Evolutionary conservation across 805 yeast genomes (phyloP).

Genomic region (Cyberlindnera mrakii): DNA sequence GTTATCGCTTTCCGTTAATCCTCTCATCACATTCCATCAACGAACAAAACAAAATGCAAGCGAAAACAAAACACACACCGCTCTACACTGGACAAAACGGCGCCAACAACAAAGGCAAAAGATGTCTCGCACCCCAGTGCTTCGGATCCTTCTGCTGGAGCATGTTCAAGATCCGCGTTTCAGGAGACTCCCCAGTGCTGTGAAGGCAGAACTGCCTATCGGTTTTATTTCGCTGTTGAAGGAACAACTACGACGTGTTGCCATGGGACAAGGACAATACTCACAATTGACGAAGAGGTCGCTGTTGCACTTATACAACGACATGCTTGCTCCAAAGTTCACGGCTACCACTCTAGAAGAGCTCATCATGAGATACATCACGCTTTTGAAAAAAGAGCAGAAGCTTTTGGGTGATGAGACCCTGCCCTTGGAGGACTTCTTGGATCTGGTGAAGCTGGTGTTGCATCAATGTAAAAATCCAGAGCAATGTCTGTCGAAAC

Average conservation of each 20-base stretch:
- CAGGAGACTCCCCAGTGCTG: slow-evolving; percentile 19
- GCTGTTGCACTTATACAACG: slow-evolving; percentile 57
- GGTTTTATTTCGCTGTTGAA: slow-evolving; percentile 32
- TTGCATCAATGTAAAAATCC: not conserved
- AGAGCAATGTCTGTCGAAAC: not conserved
- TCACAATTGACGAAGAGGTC: slow-evolving; percentile 47
- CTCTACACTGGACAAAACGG: not conserved
- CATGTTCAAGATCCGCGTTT: slow-evolving; percentile 63
- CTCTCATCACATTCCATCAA: too few relatives aligned
- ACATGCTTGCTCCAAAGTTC: slow-evolving; percentile 35
- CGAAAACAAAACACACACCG: not conserved
- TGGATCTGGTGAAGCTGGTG: not conserved
- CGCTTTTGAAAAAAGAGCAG: slow-evolving; percentile 49
- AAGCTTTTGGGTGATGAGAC: slow-evolving; percentile 19
- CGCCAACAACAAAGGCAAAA: not conserved
- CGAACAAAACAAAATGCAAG: not conserved
- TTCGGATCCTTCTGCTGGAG: slow-evolving; percentile 52
- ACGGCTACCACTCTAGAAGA: slow-evolving; percentile 33
- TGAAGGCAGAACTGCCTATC: slow-evolving; percentile 27
- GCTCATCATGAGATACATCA: slow-evolving; percentile 45
- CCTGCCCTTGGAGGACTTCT: slow-evolving; percentile 2
- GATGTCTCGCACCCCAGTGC: slow-evolving; percentile 43
- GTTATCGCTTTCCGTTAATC: too few relatives aligned
- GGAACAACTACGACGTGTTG: slow-evolving; percentile 35
- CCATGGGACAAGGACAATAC: slow-evolving; percentile 34